Evolutionary conservation across 805 yeast genomes (phyloP).

Genomic region (Starmerella sp.): DNA sequence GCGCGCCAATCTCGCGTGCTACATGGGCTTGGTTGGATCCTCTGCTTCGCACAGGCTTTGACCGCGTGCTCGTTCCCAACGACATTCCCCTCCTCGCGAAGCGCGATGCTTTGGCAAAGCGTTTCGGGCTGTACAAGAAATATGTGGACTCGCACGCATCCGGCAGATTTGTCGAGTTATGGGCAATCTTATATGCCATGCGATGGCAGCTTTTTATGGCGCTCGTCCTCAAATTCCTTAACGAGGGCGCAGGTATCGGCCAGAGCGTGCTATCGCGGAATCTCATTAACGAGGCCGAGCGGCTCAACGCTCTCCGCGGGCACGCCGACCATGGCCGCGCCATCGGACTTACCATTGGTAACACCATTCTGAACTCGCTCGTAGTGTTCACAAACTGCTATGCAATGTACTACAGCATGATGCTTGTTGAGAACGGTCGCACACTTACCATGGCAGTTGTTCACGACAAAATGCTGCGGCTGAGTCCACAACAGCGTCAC

Average conservation of each 20-base stretch:
- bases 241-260: conserved; percentile 8
- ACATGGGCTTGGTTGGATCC: conserved; percentile 47
- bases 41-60: conserved; percentile 29
- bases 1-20: conserved; percentile 31
- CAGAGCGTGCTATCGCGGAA: conserved; percentile 13
- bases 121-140: conserved; percentile 4
- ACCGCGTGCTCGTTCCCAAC: conserved; percentile 14
- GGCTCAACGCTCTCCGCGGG: background rate
- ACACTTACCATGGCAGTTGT: conserved; percentile 59
- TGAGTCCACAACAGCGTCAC: conserved; percentile 46
- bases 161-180: conserved; percentile 1
- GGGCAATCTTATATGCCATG: conserved; percentile 16
- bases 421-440: conserved; percentile 58
- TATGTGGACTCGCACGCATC: conserved; percentile 6
- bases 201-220: conserved; percentile 4
- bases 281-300: conserved; percentile 8
- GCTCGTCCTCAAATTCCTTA: background rate
- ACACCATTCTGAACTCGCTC: conserved; percentile 42
- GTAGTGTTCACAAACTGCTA: conserved; percentile 43
- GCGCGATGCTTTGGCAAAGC: conserved; percentile 4
- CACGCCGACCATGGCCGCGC: conserved; percentile 38
- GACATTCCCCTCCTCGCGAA: conserved; percentile 15
- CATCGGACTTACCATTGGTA: conserved; percentile 63
- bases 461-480: conserved; percentile 51
- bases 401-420: conserved; percentile 45